phyloP scores from a whole-genome alignment of 768 basidiomycete species.

The Mycena floridula region DNA sequence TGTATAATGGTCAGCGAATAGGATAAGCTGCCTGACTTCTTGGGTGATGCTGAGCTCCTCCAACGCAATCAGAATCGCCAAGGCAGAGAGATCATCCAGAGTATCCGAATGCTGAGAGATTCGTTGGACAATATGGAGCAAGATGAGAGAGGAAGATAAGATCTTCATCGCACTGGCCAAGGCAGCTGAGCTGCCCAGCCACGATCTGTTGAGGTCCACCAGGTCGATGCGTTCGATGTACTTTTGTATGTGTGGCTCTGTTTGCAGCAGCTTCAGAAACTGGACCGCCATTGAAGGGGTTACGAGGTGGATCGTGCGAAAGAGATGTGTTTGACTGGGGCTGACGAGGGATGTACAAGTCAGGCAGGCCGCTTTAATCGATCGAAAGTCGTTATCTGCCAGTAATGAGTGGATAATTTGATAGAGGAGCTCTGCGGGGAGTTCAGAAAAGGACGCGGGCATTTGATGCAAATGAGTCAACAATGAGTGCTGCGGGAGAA shows the following conservation, averaged over 20 bases:
- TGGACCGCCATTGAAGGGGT: not conserved
- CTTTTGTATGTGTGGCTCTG: not conserved
- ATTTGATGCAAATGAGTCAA: too few relatives aligned
- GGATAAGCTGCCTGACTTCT: not conserved
- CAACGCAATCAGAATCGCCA: not conserved
- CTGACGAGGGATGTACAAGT: not conserved
- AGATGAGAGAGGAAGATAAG: not conserved
- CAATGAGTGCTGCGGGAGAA: too few relatives aligned
- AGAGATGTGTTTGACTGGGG: not conserved
- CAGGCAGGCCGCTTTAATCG: not conserved
- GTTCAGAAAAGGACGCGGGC: not conserved
- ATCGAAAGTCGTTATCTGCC: not conserved
- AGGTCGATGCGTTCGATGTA: not conserved
- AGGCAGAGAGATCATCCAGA: not conserved
- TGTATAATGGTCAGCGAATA: not conserved
- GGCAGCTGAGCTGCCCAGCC: not conserved
- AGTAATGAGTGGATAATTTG: not conserved
- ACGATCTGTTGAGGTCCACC: not conserved
- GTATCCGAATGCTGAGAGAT: not conserved
- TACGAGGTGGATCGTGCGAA: not conserved
- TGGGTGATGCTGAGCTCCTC: not conserved
- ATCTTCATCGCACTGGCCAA: not conserved
- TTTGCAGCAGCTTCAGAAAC: not conserved
- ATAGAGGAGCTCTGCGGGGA: not conserved
- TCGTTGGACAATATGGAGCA: not conserved